Conservation (phyloP, 176 grass and related monocot genomes). For the Canna indica region DNA sequence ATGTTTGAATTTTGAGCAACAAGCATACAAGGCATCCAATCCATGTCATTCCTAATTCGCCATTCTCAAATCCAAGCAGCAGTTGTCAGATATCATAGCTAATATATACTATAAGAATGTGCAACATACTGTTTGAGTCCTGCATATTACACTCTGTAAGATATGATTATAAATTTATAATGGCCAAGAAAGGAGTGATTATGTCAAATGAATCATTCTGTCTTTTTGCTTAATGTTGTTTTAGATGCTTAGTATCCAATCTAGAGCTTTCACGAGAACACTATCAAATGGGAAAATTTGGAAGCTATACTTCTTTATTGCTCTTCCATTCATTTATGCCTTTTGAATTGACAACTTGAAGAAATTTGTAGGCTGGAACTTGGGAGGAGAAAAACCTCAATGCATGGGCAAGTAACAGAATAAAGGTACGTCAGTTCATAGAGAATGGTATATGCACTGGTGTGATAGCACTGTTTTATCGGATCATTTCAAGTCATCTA, state of each 20-base stretch:
- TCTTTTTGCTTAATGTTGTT: neutral
- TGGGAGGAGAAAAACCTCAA: conserved; percentile 98
- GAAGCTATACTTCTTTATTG: neutral
- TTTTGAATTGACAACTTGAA: neutral
- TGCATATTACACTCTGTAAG: neutral
- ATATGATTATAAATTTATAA: neutral
- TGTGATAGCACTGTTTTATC: neutral
- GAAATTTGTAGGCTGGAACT: conserved; percentile 73
- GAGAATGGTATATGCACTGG: neutral
- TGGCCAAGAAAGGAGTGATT: neutral
- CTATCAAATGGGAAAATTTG: neutral
- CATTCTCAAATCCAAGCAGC: neutral
- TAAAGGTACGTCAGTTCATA: conserved; percentile 42
- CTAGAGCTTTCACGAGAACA: neutral
- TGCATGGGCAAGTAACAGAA: conserved; percentile 79
- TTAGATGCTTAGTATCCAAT: neutral
- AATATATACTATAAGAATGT: neutral
- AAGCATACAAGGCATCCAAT: too few relatives aligned
- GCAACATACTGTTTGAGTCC: neutral
- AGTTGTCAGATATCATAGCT: neutral
- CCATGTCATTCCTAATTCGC: neutral
- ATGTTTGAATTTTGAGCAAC: neutral
- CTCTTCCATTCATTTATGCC: neutral
- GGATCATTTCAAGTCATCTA: neutral
- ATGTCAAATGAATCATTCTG: neutral